Conservation (phyloP, 805 yeast genomes). For the Candida boidinii region DNA sequence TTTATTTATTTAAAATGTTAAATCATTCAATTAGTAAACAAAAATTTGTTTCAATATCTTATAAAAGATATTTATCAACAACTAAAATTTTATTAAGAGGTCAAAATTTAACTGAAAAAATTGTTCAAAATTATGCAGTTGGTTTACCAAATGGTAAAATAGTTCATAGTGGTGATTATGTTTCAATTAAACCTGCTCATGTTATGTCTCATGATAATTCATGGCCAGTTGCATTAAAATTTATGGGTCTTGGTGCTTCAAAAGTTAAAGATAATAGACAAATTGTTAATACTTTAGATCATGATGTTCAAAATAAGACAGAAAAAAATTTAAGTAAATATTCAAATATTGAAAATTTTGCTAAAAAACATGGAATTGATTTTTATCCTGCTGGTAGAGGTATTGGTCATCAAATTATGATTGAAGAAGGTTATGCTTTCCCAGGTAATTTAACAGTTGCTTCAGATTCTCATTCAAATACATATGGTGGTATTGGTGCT, state of each 20-base stretch:
- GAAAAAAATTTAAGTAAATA: conserved; percentile 88
- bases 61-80: conserved; percentile 11
- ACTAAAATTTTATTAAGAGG: conserved; percentile 25
- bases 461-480: conserved; percentile 95
- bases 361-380: conserved; percentile 84
- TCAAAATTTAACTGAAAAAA: conserved; percentile 92
- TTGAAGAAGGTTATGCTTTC: conserved; percentile 97
- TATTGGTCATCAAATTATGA: conserved; percentile 98
- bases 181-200: conserved; percentile 88
- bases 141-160: conserved; percentile 68
- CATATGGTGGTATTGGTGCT: conserved; percentile 95
- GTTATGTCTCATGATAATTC: conserved; percentile 99
- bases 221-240: conserved; percentile 98
- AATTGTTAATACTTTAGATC: conserved; percentile 94
- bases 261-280: conserved; percentile 78
- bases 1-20: no score
- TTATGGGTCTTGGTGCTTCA: conserved; percentile 89
- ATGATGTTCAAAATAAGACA: conserved; percentile 90
- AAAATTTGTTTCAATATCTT: no score
- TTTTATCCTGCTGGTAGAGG: conserved; percentile 99
- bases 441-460: conserved; percentile 93
- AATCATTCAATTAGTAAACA: no score
- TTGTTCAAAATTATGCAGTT: conserved; percentile 88
- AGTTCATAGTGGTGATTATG: conserved; percentile 89
- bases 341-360: conserved; percentile 80